phyloP scores from a whole-genome alignment of 257 asterid species.

The Primulina eburnea region DNA sequence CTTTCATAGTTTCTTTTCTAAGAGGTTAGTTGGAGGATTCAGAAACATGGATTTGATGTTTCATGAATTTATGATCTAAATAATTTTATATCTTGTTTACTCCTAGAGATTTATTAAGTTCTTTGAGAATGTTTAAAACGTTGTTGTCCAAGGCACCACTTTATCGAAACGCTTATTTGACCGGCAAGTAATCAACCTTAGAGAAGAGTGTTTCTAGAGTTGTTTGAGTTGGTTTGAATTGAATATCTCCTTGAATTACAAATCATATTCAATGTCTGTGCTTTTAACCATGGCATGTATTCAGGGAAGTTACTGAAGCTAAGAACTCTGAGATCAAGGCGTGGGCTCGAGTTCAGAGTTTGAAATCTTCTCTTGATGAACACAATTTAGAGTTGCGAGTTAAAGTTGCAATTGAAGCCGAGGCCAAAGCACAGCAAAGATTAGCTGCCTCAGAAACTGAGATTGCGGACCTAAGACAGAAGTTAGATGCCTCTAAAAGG shows the following conservation, averaged over 20 bases:
- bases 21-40: background rate
- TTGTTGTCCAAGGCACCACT: slow-evolving; percentile 10
- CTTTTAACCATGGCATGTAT: slow-evolving; percentile 26
- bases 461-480: slow-evolving; percentile 88
- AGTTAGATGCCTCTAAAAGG: slow-evolving; percentile 74
- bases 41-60: background rate
- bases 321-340: slow-evolving; percentile 71
- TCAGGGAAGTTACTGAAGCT: slow-evolving; percentile 83
- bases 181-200: slow-evolving; percentile 6
- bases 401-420: slow-evolving; percentile 93
- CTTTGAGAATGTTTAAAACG: slow-evolving; percentile 9
- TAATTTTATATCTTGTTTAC: background rate
- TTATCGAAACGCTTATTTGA: slow-evolving; percentile 9
- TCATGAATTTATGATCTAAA: background rate
- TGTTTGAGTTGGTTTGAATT: slow-evolving; percentile 2
- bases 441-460: slow-evolving; percentile 92
- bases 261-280: background rate
- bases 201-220: slow-evolving; percentile 14
- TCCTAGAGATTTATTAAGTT: slow-evolving; percentile 9
- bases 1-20: background rate
- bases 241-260: slow-evolving; percentile 10
- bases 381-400: slow-evolving; percentile 83
- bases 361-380: slow-evolving; percentile 82
- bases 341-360: slow-evolving; percentile 80
- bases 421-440: slow-evolving; percentile 85